These are phyloP conservation scores for Ustilago vetiveriae DNA, from an alignment of 1,284 basidiomycete species.

Conservation along the genomic window DNA sequence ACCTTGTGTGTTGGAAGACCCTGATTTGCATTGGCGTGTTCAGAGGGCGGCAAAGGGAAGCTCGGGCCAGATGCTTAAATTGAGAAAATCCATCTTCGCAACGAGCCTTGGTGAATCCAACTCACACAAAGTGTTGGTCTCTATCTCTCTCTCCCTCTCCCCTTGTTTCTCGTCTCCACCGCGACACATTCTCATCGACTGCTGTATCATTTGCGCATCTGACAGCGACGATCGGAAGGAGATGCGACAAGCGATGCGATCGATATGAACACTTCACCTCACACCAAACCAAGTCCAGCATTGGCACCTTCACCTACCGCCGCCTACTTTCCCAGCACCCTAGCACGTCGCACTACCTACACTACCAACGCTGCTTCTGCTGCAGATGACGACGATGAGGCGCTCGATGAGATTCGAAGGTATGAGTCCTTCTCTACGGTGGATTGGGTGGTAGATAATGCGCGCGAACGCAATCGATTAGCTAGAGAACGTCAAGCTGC, in stretches of 20 bases:
- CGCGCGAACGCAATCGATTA: constrained; percentile 61
- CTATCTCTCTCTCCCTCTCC: too few relatives aligned
- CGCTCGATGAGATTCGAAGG: constrained; percentile 57
- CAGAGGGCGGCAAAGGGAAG: too few relatives aligned
- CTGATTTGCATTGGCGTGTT: too few relatives aligned
- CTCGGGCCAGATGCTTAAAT: too few relatives aligned
- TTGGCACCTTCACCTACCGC: constrained; percentile 27
- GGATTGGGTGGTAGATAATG: constrained; percentile 65
- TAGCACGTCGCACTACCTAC: constrained; percentile 14
- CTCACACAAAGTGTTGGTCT: too few relatives aligned
- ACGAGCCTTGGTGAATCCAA: too few relatives aligned
- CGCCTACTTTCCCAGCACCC: constrained; percentile 23
- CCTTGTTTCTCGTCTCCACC: too few relatives aligned
- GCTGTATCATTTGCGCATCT: too few relatives aligned
- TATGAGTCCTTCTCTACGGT: constrained; percentile 63
- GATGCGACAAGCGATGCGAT: constrained; percentile 19
- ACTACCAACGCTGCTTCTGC: constrained; percentile 14
- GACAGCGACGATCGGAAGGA: too few relatives aligned
- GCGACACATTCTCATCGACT: too few relatives aligned
- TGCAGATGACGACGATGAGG: constrained; percentile 55
- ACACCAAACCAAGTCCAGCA: constrained; percentile 16
- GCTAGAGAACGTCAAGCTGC: constrained; percentile 49
- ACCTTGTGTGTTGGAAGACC: too few relatives aligned
- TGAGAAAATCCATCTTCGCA: too few relatives aligned
- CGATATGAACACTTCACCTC: constrained; percentile 30